A percentile compares a stretch with the other conserved stretches of the same genome.
Conservation (phyloP, 2,329 filamentous ascomycete species). For the Stemphylium vesicarium region DNA sequence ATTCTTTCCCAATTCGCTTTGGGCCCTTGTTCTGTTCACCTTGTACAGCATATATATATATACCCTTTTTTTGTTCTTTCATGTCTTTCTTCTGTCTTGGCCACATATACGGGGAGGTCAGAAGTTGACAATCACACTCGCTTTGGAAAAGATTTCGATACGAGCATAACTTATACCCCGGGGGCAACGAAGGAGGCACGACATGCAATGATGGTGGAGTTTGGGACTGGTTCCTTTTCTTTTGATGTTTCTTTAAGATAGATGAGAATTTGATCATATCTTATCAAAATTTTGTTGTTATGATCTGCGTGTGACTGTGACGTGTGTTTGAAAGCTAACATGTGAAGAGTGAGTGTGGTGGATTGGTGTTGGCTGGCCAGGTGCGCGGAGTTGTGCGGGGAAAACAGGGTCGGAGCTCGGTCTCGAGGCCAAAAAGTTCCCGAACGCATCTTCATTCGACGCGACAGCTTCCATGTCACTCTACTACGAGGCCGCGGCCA, state of each 20-base stretch:
- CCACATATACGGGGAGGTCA: slow-evolving; percentile 1
- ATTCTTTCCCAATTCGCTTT: slow-evolving; percentile 23
- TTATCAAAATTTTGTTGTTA: neutral
- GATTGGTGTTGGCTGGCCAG: neutral
- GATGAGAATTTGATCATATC: neutral
- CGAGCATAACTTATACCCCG: slow-evolving; percentile 23
- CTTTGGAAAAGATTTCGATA: slow-evolving; percentile 13
- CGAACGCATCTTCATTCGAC: neutral
- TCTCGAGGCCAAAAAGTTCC: slow-evolving; percentile 11
- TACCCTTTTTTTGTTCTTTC: slow-evolving; percentile 17
- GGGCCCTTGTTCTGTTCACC: slow-evolving; percentile 11
- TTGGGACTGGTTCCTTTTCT: slow-evolving; percentile 6
- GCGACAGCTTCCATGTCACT: slow-evolving; percentile 73
- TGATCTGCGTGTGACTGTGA: neutral
- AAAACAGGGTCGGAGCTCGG: slow-evolving; percentile 12
- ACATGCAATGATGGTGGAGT: slow-evolving; percentile 1
- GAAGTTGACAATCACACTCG: slow-evolving; percentile 18
- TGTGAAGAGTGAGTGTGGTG: neutral
- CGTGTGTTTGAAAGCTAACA: neutral
- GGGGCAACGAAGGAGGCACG: slow-evolving; percentile 4
- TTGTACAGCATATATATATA: slow-evolving; percentile 31
- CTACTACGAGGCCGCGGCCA: slow-evolving; percentile 85
- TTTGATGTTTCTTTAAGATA: neutral
- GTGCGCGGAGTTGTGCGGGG: slow-evolving; percentile 9
- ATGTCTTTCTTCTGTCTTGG: slow-evolving; percentile 15